Evolutionary conservation across 2,329 filamentous ascomycete species (phyloP).

Genomic region (Elsinoe ampelina): DNA sequence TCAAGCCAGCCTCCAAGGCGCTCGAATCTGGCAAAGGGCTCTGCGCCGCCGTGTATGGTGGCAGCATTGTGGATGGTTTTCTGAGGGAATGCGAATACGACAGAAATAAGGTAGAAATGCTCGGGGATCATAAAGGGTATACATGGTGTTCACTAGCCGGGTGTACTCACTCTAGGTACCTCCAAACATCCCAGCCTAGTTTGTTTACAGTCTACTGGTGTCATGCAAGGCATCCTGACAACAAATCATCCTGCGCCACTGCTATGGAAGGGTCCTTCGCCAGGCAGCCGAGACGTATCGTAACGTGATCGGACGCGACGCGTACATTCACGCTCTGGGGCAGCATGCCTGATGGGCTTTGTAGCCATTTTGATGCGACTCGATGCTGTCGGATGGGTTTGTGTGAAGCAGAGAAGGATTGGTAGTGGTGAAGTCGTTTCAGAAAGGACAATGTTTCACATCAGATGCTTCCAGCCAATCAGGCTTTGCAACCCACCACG

Average conservation of each 20-base stretch:
- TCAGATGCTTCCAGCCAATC: not conserved
- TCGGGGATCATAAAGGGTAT: too few species aligned
- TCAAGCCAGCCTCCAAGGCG: slow-evolving; percentile 1
- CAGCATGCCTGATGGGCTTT: not conserved
- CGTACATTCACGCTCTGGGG: not conserved
- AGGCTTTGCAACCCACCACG: not conserved
- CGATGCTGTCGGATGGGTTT: not conserved
- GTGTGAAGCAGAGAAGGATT: not conserved
- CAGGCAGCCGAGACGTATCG: not conserved
- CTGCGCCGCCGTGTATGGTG: not conserved
- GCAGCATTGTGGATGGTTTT: not conserved
- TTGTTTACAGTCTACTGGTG: not conserved
- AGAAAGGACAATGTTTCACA: not conserved
- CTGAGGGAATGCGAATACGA: not conserved
- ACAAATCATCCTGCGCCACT: not conserved
- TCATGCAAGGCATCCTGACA: slow-evolving; percentile 10
- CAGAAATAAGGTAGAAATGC: not conserved
- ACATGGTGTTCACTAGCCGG: too few species aligned
- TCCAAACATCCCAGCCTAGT: not conserved
- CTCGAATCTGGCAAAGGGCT: slow-evolving; percentile 7
- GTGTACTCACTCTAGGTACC: not conserved
- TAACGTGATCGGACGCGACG: not conserved
- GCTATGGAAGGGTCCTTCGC: not conserved
- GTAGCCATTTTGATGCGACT: not conserved
- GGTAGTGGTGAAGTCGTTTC: not conserved